Evolutionary conservation across 306 rosid species (phyloP), one percentile per base, ranked within the genome.

Genomic region (Ziziphus jujuba): DNA sequence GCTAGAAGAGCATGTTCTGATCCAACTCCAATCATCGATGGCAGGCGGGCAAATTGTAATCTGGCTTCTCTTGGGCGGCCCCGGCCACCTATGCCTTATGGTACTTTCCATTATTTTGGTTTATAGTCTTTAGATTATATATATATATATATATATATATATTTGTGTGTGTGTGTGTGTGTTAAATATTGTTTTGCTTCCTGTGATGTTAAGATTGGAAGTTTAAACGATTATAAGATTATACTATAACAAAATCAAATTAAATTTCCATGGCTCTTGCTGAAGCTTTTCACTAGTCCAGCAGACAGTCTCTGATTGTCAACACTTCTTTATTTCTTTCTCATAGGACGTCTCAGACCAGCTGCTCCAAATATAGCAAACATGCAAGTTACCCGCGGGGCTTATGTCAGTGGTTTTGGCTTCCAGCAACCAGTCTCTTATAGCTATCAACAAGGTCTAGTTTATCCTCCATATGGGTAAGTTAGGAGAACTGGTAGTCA

Each of bases 11-110:
- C 98, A 43, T 92, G 98, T 65, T 84, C 82, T 9, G 96, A 89
- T 87, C 96, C 98, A 12, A 67, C 86, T 54, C 98, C 98, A 5
- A 59, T 87, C 57, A 92, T 92, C 56, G 98, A 92, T 76, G 97
- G 98, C 69, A 81, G 98, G 81, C 87, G 97, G 53, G 97, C 98
- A 0, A 92, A 92, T 67, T 92, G 98, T 84, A 92, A 92, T 63
- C 65, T 92, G 73, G 98, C 98, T 74, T 92, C 98, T 1, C 93
- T 89, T 31, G 88, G 98, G 22, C 92, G 96, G 43, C 91, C 98
- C 19, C 75, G 90, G 12, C 95, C 84, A 9, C 85, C 96, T 66
- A 3, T 86, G 34, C 61, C 84, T 40, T 83, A 77, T 73, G 97
- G 97, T 92, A 86, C 61, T 60, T 6, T 49, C 20, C 35, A 56